These are phyloP conservation scores for Acaromyces ingoldii DNA, from an alignment of 1,284 basidiomycete species.

Conservation along the genomic window DNA sequence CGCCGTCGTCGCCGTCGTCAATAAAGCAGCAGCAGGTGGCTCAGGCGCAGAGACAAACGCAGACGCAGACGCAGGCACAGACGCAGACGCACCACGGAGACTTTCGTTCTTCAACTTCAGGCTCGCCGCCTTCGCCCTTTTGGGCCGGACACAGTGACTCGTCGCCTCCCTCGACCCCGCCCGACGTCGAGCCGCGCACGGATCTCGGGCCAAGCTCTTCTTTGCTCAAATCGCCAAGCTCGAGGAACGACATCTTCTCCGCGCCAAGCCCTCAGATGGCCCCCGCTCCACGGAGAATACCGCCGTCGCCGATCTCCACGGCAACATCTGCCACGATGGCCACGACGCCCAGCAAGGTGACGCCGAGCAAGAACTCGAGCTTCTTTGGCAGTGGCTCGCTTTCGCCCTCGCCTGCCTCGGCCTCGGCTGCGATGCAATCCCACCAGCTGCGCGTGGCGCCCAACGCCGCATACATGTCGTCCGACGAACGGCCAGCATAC, in stretches of 20 bases:
- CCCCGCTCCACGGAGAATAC: constrained; percentile 22
- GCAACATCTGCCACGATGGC: too few species aligned
- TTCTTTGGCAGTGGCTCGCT: constrained; percentile 19
- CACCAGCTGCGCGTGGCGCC: neutral
- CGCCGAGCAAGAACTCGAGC: constrained; percentile 10
- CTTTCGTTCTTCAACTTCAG: too few species aligned
- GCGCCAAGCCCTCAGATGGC: constrained; percentile 16
- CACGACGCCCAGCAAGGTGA: neutral
- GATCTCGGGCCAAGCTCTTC: too few species aligned
- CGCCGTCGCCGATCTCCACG: neutral
- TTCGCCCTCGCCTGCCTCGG: constrained; percentile 9
- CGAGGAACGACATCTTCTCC: constrained; percentile 39
- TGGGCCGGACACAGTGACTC: neutral
- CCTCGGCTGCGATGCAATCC: constrained; percentile 9
- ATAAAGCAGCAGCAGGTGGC: neutral
- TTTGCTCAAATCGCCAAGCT: constrained; percentile 9
- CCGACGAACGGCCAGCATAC: constrained; percentile 24
- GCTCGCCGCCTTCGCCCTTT: neutral
- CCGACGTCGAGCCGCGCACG: too few species aligned
- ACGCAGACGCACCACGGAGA: too few species aligned
- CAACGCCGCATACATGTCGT: too few species aligned
- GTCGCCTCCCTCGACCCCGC: constrained; percentile 1
- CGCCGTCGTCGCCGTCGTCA: neutral
- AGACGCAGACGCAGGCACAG: too few species aligned
- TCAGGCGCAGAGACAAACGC: too few species aligned